These are phyloP conservation scores for Nidula niveotomentosa DNA, from an alignment of 1,284 basidiomycete genomes.

Conservation along the genomic window DNA sequence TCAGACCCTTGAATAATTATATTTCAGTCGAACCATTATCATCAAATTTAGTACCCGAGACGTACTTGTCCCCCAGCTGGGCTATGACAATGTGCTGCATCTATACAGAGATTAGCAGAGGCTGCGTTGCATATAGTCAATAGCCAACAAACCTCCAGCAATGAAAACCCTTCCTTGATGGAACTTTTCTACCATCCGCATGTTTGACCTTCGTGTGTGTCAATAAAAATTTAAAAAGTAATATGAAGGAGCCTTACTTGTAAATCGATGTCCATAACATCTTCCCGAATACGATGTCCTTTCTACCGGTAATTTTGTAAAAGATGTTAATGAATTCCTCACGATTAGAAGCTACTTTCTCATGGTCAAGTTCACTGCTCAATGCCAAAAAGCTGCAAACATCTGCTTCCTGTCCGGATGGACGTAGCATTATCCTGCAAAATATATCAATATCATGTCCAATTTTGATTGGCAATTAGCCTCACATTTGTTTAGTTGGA, in stretches of 20 bases:
- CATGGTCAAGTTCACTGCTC: not conserved
- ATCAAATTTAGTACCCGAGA: not conserved
- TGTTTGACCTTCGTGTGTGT: constrained; percentile 10
- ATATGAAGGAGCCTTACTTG: not conserved
- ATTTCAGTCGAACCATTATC: not conserved
- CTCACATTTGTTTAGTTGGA: constrained; percentile 11
- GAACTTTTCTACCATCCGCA: constrained; percentile 15
- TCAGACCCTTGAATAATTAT: constrained; percentile 7
- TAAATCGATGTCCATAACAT: not conserved
- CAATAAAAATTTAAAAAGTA: not conserved
- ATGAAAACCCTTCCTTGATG: constrained; percentile 13
- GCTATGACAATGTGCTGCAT: constrained; percentile 23
- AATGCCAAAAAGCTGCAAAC: not conserved
- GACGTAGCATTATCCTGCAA: not conserved
- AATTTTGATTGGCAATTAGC: not conserved
- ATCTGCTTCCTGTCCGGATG: not conserved
- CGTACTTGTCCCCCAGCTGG: constrained; percentile 17
- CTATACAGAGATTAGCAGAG: constrained; percentile 1
- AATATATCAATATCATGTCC: not conserved
- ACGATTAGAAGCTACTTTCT: not conserved
- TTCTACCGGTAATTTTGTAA: not conserved
- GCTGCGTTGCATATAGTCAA: not conserved
- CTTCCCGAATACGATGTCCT: not conserved
- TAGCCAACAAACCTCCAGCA: constrained; percentile 3
- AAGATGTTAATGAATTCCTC: not conserved